Evolutionary conservation across 495 filamentous ascomycete species (phyloP), one percentile per base, ranked within the genome.

Genomic region (Aspergillus olivimuriae): DNA sequence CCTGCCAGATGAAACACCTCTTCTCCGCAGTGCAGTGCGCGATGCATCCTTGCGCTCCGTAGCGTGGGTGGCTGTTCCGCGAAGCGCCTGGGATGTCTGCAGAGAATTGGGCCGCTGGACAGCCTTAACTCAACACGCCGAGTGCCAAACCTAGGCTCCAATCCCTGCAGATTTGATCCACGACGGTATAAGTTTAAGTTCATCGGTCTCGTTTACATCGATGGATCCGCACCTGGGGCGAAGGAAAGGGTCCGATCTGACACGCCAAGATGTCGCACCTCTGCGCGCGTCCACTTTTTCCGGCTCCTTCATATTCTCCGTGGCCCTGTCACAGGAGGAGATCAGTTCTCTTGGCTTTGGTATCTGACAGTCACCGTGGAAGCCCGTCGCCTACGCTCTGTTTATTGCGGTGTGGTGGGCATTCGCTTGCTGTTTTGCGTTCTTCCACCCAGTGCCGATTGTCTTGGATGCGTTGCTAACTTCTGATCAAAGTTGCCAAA

Each of bases 191-290:
- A 28, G 24, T 28, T 28, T 28, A 28, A 28, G 24, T 28, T 28
- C 5, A 28, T 28, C 24, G 5, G 6, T 28, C 11, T 36, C 14
- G 34, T 4, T 36, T 15, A 17, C 34, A 10, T 17, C 34, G 17
- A 3, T 17, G 34, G 5, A 36, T 36, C 14, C 10, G 14, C 10
- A n/a, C n/a, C n/a, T n/a, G n/a, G n/a, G n/a, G n/a, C n/a, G 34
- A 36, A 10, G 17, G 3, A 17, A 19, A 19, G 15, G 15, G 15
- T 36, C 10, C 34, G 34, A 20, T 38, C 35, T 38, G 35, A 38
- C 35, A 38, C 35, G 35, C 35, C 35, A 38, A 38, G 35, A 38
- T n/a, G 35, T 38, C 35, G 21, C 35, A 38, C 35, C 35, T 38
- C 12, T 23, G 17, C 18, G 16, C 19, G 16, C 4, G 5, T 1